phyloP scores from a whole-genome alignment of 2,329 filamentous ascomycete genomes.

The Verticillium longisporum region DNA sequence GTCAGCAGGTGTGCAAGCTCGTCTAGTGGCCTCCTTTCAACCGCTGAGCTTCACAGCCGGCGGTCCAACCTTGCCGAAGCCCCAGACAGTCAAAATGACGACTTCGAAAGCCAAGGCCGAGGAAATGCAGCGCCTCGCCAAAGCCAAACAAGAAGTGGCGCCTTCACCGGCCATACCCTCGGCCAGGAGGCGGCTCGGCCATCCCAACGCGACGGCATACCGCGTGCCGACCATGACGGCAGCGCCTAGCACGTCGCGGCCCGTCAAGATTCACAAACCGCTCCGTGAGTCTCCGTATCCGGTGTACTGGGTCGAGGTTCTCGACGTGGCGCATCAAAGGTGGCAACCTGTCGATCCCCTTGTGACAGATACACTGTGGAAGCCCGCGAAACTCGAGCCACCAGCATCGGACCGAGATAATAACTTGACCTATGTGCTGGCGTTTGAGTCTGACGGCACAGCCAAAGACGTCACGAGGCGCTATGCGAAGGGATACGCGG shows the following conservation, averaged over 20 bases:
- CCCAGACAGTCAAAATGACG: slow-evolving; percentile 21
- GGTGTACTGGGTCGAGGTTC: slow-evolving; percentile 90
- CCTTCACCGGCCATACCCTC: slow-evolving; percentile 25
- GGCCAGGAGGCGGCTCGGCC: slow-evolving; percentile 41
- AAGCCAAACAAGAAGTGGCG: slow-evolving; percentile 21
- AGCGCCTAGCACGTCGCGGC: slow-evolving; percentile 25
- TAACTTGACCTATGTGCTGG: slow-evolving; percentile 73
- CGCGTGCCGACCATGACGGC: slow-evolving; percentile 35
- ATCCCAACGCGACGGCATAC: slow-evolving; percentile 48
- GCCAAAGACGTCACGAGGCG: slow-evolving; percentile 81
- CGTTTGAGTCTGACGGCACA: slow-evolving; percentile 72
- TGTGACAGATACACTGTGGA: slow-evolving; percentile 70
- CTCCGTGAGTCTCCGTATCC: slow-evolving; percentile 70
- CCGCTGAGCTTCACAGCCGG: slow-evolving; percentile 61
- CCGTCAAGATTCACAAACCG: slow-evolving; percentile 25
- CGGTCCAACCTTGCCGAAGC: slow-evolving; percentile 40
- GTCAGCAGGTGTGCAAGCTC: slow-evolving; percentile 70
- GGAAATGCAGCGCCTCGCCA: slow-evolving; percentile 29
- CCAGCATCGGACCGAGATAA: slow-evolving; percentile 73
- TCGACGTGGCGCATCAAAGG: slow-evolving; percentile 79
- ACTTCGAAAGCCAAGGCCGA: slow-evolving; percentile 21
- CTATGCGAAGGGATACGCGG: slow-evolving; percentile 82
- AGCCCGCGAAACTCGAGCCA: slow-evolving; percentile 72
- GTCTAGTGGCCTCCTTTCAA: slow-evolving; percentile 87
- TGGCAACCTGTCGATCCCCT: slow-evolving; percentile 87